These are phyloP conservation scores for Phytophthora crassamura DNA, from an alignment of 352 stramenopile genomes.

Conservation along the genomic window DNA sequence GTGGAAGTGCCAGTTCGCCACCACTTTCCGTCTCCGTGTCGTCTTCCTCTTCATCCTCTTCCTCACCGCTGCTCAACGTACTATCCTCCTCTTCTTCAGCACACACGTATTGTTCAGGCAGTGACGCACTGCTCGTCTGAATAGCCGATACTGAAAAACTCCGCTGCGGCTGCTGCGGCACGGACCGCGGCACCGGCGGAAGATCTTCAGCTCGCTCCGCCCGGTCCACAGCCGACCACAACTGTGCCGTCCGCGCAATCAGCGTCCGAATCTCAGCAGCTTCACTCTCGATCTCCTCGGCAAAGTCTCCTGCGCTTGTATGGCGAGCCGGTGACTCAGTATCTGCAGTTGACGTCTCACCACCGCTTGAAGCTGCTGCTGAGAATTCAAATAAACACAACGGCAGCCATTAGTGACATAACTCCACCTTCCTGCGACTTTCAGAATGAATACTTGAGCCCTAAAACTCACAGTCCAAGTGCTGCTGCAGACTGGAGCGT, in stretches of 20 bases:
- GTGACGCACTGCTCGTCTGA: background rate
- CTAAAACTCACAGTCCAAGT: constrained; percentile 23
- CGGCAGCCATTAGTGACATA: constrained; percentile 10
- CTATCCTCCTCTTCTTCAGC: constrained; percentile 22
- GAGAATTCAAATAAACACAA: constrained; percentile 10
- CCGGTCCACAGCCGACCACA: constrained; percentile 43
- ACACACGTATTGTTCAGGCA: constrained; percentile 18
- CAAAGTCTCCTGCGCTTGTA: constrained; percentile 20
- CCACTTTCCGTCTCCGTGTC: constrained; percentile 27
- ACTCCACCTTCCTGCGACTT: no score
- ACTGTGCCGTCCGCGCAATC: constrained; percentile 39
- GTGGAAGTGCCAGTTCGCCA: constrained; percentile 2
- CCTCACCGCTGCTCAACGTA: constrained; percentile 33
- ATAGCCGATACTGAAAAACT: constrained; percentile 9
- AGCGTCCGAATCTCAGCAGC: constrained; percentile 40
- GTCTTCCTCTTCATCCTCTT: constrained; percentile 28
- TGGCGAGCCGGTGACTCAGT: background rate
- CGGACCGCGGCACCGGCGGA: background rate
- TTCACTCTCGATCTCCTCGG: constrained; percentile 42
- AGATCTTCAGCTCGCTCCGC: constrained; percentile 20
- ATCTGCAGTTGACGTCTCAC: background rate
- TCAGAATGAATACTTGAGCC: background rate
- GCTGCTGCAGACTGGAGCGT: constrained; percentile 24
- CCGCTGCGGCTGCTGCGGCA: background rate
- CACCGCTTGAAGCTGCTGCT: background rate